Evolutionary conservation across 176 grass and related monocot genomes (phyloP), one percentile per base, ranked within the genome.

Genomic region (Melocanna baccifera): DNA sequence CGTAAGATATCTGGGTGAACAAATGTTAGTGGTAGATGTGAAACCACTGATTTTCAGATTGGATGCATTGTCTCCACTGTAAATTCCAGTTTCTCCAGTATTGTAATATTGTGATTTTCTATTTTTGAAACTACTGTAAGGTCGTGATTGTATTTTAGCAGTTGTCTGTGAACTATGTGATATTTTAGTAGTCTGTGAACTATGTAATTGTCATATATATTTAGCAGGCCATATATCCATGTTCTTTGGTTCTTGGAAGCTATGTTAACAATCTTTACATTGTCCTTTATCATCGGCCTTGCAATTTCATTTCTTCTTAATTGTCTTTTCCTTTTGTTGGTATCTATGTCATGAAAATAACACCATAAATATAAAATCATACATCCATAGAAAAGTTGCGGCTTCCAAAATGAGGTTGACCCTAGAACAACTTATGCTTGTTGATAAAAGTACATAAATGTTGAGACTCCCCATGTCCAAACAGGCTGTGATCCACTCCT

Each of bases 1-100:
- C 19, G 29, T 47, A 88, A 91, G 71, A 86, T 87, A 69, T 84
- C 66, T 11, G 84, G 90, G 39, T 89, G 43, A 89, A 79, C 25
- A 29, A 9, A 47, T 26, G 22, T 3, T 30, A 22, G 12, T 22
- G 55, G 74, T 6, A 76, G 25, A 43, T 70, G 26, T 79, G 65
- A 73, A 87, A 40, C 30, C 55, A 30, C 5, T 69, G 73, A 14
- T 73, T 22, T 22, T 42, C 57, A 63, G 15, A 52, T 73, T 25
- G 26, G 12, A 82, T 56, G 67, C 26, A 65, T 82, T 16, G 41
- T 41, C 22, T 76, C 58, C 14, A 45, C 41, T 70, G 70, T 85
- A 85, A 89, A 85, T 81, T 55, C 8, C 71, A 67, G 14, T 10
- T 69, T 55, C 50, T 26, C 8, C 10, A 62, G 71, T 86, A 82